Evolutionary conservation across 2,329 filamentous ascomycete species (phyloP), one percentile per base, ranked within the genome.

Genomic region (Trichoderma cornu-damae): DNA sequence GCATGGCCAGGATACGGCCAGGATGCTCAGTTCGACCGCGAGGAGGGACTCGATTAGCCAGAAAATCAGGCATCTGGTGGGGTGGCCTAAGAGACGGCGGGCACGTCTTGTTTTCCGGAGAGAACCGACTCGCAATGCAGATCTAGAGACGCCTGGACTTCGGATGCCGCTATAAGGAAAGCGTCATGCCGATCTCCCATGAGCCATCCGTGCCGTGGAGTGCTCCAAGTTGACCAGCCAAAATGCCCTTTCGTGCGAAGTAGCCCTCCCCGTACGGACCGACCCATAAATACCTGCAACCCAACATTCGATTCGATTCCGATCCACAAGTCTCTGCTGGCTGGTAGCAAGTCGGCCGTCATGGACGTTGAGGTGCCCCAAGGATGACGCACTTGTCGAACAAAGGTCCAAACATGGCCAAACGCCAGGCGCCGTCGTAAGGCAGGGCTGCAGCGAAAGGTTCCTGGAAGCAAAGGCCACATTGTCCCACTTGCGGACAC

Each of bases 381-480:
- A n/a, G n/a, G 40, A 20, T 20, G 22, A 11, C 35, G 16, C 37
- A 8, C 47, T 48, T 26, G n/a, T n/a, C n/a, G n/a, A n/a, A n/a
- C n/a, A n/a, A n/a, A n/a, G n/a, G n/a, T n/a, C n/a, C n/a, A n/a
- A n/a, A n/a, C n/a, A n/a, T n/a, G n/a, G n/a, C n/a, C n/a, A n/a
- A n/a, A n/a, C n/a, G n/a, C n/a, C n/a, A n/a, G n/a, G n/a, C n/a
- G n/a, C n/a, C n/a, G n/a, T n/a, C 43, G 49, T 43, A n/a, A n/a
- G 30, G 57, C 22, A 42, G 38, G 37, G 16, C 30, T 22, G 52
- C 24, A 47, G 44, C 22, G 42, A 59, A 56, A 57, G 38, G 38
- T 59, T 57, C n/a, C 57, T 59, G 44, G 57, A 59, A 59, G 51
- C 57, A 40, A 26, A 42, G 35, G 11, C 42, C 32, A 26, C 30